Base-by-base conservation (phyloP, 768 basidiomycete genomes). In the Neoboletus magnificus region DNA sequence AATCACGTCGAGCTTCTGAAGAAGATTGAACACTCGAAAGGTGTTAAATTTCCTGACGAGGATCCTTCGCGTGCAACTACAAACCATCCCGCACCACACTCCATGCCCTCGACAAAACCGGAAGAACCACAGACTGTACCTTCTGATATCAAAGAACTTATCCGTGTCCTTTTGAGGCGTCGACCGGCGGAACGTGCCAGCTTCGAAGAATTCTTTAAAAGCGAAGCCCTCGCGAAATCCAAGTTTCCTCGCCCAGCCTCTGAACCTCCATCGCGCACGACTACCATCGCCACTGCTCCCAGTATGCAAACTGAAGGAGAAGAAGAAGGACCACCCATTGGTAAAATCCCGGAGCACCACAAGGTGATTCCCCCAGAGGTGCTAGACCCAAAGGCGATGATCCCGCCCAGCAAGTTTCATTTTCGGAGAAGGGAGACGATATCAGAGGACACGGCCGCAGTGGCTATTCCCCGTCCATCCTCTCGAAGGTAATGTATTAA, bases 1-100 rank as follows among this genome's bases (percentile, higher is more conserved):
- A 99, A 98, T 66, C 96, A 98, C 69, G 89, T 98, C 64, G 97
- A 98, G 64, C 81, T 99, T 10, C 75, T 97, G 42, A 91, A 91
- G 77, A 90, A 83, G 81, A 98, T 98, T 55, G 95, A 97, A 68
- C 79, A 82, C 40, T 85, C 91, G n/a, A 91, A 90, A 67, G 91
- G 89, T 30, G 85, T 97, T 66, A 90, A 86, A 71, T 99, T 98
- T 60, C 96, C 96, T 0, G 96, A 98, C 65, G 95, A 98, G 66
- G 90, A 91, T 47, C 79, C 84, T 4, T 49, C 71, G 4, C 75
- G 78, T 13, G 59, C 73, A 41, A 51, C 76, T n/a, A 70, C 76
- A n/a, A 76, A 78, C 46, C 50, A 61, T 3, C 49, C 52, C 7
- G 44, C 48, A n/a, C 58, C 63, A 27, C 64, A 70, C 16, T 9